Base-by-base conservation (phyloP, 2,329 filamentous ascomycete species). In the Alternaria triticina region DNA sequence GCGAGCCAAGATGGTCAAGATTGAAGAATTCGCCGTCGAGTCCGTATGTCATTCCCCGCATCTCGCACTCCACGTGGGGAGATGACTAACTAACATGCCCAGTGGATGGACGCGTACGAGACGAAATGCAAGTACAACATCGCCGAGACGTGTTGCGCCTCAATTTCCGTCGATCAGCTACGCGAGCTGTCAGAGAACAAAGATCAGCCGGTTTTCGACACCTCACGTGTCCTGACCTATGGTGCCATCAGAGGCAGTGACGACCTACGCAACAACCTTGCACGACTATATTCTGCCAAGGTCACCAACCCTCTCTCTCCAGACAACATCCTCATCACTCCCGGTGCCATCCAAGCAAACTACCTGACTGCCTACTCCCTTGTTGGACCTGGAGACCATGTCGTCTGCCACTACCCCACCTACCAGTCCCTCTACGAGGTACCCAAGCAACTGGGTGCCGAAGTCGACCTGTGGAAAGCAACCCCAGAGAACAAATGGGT, bases 261-360 rank as follows among this genome's bases (percentile, higher is more conserved):
- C 7, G 81, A 83, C 33, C 82, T 96, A 23, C 87, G 91, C 22
- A 81, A 82, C 60, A 89, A 88, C 49, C 85, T 96, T 13, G 87
- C 91, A 6, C 82, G 84, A 17, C 83, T 92, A 4, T 92, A 92
- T 74, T 88, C 88, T 5, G 83, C 84, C 22, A 86, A 88, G 65
- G 80, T 80, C 64, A 77, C 79, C 1, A 81, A 78, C 1, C 81
- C 82, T 6, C 75, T 88, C 11, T 78, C 84, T 17, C 81, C 76
- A 1, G 88, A 93, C 15, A 89, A 91, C 71, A 85, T 97, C 44
- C 79, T 96, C 57, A 89, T 95, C 62, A 93, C 92, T 0, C 88
- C 90, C 28, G 94, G 94, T 10, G 93, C 92, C 13, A 96, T 96
- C 54, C 86, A 88, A 6, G 93, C 93, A n/a, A 97, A 97, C 74